Conservation (phyloP, 805 yeast genomes). For the Wickerhamomyces canadensis region DNA sequence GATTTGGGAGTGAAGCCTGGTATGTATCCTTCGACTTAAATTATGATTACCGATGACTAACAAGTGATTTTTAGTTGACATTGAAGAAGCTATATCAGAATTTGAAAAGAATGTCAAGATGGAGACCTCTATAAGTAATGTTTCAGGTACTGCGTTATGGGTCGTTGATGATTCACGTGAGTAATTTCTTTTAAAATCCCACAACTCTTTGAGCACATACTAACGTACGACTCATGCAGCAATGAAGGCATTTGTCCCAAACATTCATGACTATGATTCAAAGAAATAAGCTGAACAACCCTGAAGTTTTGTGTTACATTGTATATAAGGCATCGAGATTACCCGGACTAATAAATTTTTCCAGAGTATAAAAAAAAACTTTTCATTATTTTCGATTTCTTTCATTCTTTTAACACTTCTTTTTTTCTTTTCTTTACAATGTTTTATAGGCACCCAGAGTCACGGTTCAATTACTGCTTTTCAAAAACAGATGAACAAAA, state of each 20-base stretch:
- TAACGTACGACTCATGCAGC: too few species aligned
- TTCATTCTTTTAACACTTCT: constrained; percentile 1
- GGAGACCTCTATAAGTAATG: constrained; percentile 49
- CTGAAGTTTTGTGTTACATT: too few species aligned
- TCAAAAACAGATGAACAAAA: constrained; percentile 29
- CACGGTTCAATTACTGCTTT: constrained; percentile 35
- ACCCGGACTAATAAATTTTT: constrained; percentile 1
- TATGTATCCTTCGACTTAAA: too few species aligned
- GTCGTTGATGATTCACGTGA: constrained; percentile 41
- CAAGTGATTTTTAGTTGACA: constrained; percentile 27
- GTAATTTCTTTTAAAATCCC: constrained; percentile 9
- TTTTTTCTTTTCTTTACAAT: constrained; percentile 18
- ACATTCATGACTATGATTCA: constrained; percentile 53
- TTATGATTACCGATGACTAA: too few species aligned
- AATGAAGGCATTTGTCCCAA: constrained; percentile 49
- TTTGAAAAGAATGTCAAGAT: constrained; percentile 55
- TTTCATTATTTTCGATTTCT: constrained; percentile 1
- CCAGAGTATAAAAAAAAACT: constrained; percentile 9
- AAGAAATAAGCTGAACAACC: constrained; percentile 30
- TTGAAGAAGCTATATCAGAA: constrained; percentile 47
- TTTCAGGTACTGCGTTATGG: constrained; percentile 55
- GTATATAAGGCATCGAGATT: too few species aligned
- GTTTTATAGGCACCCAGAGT: constrained; percentile 70
- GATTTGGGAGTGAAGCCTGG: constrained; percentile 55
- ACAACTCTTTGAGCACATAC: too few species aligned